Conservation (phyloP, 2,329 filamentous ascomycete species). For the Ascochyta rabiei region DNA sequence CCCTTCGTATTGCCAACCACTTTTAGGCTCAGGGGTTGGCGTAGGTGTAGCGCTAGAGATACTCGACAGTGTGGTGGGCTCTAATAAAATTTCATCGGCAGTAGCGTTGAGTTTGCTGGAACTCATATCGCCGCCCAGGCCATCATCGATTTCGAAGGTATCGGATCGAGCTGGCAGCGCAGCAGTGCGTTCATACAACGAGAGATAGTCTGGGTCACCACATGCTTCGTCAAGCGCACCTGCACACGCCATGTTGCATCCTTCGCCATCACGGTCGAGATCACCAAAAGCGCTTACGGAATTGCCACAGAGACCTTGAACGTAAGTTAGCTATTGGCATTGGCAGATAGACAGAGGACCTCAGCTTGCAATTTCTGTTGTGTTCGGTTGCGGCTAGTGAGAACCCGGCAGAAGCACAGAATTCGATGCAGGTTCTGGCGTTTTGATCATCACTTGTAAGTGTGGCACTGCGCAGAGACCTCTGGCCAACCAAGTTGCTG, state of each 20-base stretch:
- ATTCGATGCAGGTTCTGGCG: conserved; percentile 35
- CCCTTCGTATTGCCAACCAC: conserved; percentile 30
- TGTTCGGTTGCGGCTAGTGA: conserved; percentile 43
- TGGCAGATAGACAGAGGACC: background rate
- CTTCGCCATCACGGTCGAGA: conserved; percentile 9
- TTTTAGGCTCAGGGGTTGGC: conserved; percentile 15
- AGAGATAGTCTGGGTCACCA: conserved; percentile 30
- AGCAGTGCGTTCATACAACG: conserved; percentile 16
- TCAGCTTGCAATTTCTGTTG: conserved; percentile 31
- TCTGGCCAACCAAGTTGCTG: conserved; percentile 18
- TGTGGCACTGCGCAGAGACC: conserved; percentile 21
- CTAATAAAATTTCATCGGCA: background rate
- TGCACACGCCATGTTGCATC: conserved; percentile 36
- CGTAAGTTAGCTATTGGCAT: background rate
- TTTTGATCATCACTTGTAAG: conserved; percentile 29
- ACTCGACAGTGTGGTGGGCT: background rate
- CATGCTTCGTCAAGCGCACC: conserved; percentile 34
- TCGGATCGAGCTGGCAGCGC: conserved; percentile 4
- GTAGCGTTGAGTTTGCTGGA: background rate
- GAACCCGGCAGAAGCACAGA: conserved; percentile 36
- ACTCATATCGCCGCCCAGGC: background rate
- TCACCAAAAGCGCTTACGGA: conserved; percentile 26
- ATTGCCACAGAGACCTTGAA: conserved; percentile 38
- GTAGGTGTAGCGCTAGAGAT: background rate
- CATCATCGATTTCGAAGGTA: background rate